Conservation (phyloP, 257 asterid species). For the Ajuga chamaepitys region DNA sequence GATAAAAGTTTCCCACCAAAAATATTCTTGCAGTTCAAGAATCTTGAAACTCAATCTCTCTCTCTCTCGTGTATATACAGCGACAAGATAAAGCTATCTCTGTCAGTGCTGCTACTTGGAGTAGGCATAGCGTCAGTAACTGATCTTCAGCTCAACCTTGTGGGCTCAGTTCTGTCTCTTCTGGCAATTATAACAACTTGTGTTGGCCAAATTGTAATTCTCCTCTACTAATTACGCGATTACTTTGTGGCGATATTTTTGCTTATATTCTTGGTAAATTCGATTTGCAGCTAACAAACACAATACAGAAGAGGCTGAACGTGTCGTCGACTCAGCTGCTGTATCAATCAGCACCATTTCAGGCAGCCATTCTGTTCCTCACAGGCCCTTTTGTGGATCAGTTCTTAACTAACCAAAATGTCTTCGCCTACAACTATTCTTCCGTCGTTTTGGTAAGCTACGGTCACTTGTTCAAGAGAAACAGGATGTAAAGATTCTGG, state of each 20-base stretch:
- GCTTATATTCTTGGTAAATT: neutral
- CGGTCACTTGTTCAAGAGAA: too few relatives aligned
- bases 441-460: constrained; percentile 56
- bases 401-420: constrained; percentile 61
- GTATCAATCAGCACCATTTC: constrained; percentile 92
- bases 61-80: constrained; percentile 31
- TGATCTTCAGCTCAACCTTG: constrained; percentile 86
- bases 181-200: constrained; percentile 88
- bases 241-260: neutral
- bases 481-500: too few relatives aligned
- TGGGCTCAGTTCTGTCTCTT: constrained; percentile 70
- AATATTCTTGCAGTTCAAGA: neutral
- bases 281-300: constrained; percentile 67
- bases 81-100: constrained; percentile 60
- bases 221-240: neutral
- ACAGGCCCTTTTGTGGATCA: constrained; percentile 74
- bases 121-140: constrained; percentile 89
- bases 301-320: constrained; percentile 78
- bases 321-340: constrained; percentile 77
- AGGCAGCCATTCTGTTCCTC: constrained; percentile 68
- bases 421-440: constrained; percentile 64
- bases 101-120: constrained; percentile 56
- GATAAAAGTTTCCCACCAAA: too few relatives aligned
- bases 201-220: constrained; percentile 77
- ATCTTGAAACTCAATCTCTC: neutral